These are phyloP conservation scores for Monosporozyma unispora DNA, from an alignment of 805 yeast species.

Conservation along the genomic window DNA sequence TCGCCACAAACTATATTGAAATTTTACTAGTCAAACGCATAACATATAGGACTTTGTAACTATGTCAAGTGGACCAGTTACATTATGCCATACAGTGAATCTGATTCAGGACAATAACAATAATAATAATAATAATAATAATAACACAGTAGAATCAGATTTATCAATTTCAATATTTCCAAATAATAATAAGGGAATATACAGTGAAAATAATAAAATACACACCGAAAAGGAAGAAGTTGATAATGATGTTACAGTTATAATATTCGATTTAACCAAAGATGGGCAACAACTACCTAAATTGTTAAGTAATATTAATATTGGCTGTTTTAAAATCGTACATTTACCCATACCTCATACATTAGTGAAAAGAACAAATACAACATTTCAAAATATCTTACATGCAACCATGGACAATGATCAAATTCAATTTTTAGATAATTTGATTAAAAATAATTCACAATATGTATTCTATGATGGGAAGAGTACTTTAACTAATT, in stretches of 20 bases:
- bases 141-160: background rate
- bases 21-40: too few relatives aligned
- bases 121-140: too few relatives aligned
- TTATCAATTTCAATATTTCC: background rate
- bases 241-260: background rate
- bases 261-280: background rate
- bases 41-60: too few relatives aligned
- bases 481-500: constrained; percentile 13
- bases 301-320: background rate
- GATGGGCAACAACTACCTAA: background rate
- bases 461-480: constrained; percentile 21
- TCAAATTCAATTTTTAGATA: constrained; percentile 6
- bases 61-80: background rate
- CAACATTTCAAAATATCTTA: constrained; percentile 16
- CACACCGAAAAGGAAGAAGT: background rate
- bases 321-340: background rate
- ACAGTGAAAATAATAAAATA: too few relatives aligned
- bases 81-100: background rate
- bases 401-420: constrained; percentile 10
- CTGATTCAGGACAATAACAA: background rate
- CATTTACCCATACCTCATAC: constrained; percentile 24
- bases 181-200: background rate
- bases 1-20: too few relatives aligned
- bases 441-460: constrained; percentile 9
- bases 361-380: constrained; percentile 19